Conservation (phyloP, 148 eudicot genomes). For the Vaccinium myrtillus region DNA sequence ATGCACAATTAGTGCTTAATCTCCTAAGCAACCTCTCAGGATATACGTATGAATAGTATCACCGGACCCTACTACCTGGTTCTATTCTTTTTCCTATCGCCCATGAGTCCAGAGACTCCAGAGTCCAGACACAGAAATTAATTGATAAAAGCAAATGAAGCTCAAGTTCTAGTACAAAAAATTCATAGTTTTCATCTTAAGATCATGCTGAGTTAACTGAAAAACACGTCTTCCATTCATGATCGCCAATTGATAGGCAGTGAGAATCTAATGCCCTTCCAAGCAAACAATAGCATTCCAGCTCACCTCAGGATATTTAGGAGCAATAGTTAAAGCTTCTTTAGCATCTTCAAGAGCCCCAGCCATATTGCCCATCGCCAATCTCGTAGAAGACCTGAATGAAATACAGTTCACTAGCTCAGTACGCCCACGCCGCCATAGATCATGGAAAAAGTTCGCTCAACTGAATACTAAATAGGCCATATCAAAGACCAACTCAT, state of each 20-base stretch:
- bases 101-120: not conserved
- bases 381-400: constrained; percentile 59
- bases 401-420: not conserved
- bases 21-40: not conserved
- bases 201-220: not conserved
- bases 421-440: not conserved
- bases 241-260: not conserved
- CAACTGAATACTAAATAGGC: not conserved
- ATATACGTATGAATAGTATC: not conserved
- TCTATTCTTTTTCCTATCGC: not conserved
- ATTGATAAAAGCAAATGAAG: too few relatives aligned
- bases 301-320: constrained; percentile 62
- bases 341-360: constrained; percentile 83
- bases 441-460: not conserved
- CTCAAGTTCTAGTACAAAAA: not conserved
- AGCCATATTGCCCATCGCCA: constrained; percentile 48
- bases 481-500: not conserved
- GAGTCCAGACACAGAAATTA: not conserved
- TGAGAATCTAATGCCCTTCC: not conserved
- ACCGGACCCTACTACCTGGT: not conserved
- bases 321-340: constrained; percentile 54
- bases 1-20: not conserved
- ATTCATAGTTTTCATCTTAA: not conserved
- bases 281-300: constrained; percentile 8
- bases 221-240: constrained; percentile 1